Percentiles rank a stretch among this genome's conserved stretches.
Evolutionary conservation across 1,284 basidiomycete species (phyloP).

Genomic region (Mycosarcoma maydis): DNA sequence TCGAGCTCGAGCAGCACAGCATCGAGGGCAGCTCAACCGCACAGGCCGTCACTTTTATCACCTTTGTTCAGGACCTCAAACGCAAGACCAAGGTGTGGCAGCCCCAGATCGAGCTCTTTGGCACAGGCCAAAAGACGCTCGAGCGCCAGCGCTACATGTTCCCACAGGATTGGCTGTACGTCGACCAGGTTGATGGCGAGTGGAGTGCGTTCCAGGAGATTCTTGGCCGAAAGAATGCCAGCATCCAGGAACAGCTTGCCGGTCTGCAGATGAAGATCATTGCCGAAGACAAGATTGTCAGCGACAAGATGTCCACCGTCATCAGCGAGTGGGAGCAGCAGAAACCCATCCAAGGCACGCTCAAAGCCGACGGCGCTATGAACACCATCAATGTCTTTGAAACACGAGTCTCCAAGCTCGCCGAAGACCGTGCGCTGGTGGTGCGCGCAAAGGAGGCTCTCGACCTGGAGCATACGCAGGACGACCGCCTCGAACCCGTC

Average conservation of each 20-base stretch:
- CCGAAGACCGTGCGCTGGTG: slow-evolving; percentile 92
- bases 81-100: slow-evolving; percentile 95
- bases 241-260: slow-evolving; percentile 96
- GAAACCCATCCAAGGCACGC: slow-evolving; percentile 92
- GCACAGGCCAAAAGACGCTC: slow-evolving; percentile 92
- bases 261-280: slow-evolving; percentile 97
- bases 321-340: slow-evolving; percentile 93
- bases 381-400: slow-evolving; percentile 95
- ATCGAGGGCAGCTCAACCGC: slow-evolving; percentile 78
- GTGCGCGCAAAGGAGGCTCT: slow-evolving; percentile 96
- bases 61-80: slow-evolving; percentile 98
- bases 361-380: slow-evolving; percentile 94
- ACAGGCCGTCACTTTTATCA: slow-evolving; percentile 97
- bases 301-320: slow-evolving; percentile 79
- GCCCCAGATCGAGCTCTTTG: slow-evolving; percentile 94
- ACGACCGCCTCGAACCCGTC: slow-evolving; percentile 90
- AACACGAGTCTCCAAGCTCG: slow-evolving; percentile 83
- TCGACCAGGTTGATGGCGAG: slow-evolving; percentile 94
- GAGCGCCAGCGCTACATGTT: slow-evolving; percentile 97
- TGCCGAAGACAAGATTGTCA: slow-evolving; percentile 91
- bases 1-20: slow-evolving; percentile 90
- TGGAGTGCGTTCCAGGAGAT: slow-evolving; percentile 99
- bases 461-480: slow-evolving; percentile 87
- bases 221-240: slow-evolving; percentile 94
- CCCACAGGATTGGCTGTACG: slow-evolving; percentile 95